Evolutionary conservation across 129 eudicot species (phyloP).

Genomic region (Pulicaria dysenterica): DNA sequence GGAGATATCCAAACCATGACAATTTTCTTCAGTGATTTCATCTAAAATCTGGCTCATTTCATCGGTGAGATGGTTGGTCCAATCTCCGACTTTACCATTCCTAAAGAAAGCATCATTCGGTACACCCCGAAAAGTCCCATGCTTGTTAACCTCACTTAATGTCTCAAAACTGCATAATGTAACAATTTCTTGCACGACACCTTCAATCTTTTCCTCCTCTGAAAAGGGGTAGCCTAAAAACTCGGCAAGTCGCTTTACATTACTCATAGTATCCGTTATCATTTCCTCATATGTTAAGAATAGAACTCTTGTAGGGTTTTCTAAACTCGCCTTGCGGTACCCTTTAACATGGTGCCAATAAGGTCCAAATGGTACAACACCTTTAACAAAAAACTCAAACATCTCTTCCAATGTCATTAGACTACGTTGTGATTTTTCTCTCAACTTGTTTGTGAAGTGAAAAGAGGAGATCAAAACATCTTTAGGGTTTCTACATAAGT

Average conservation of each 20-base stretch:
- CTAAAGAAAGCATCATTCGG: conserved; percentile 26
- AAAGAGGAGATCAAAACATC: conserved; percentile 51
- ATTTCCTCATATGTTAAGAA: conserved; percentile 54
- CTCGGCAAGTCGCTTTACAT: conserved; percentile 36
- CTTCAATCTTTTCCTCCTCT: conserved; percentile 12
- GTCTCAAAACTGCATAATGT: conserved; percentile 16
- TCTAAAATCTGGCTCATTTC: conserved; percentile 26
- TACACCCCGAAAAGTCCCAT: background rate
- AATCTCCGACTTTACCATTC: conserved; percentile 28
- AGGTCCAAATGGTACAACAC: conserved; percentile 34
- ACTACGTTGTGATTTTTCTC: background rate
- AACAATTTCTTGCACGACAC: conserved; percentile 16
- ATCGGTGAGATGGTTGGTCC: conserved; percentile 9
- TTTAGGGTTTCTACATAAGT: conserved; percentile 54
- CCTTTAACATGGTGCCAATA: conserved; percentile 31
- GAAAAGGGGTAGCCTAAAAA: conserved; percentile 33
- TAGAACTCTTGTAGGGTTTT: conserved; percentile 31
- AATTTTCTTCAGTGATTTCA: conserved; percentile 17
- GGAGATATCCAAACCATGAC: conserved; percentile 20
- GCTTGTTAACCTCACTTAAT: conserved; percentile 18
- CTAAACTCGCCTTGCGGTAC: conserved; percentile 39
- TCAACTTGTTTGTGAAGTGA: conserved; percentile 41
- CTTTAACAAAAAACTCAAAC: conserved; percentile 33
- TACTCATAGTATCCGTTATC: conserved; percentile 20
- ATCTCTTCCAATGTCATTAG: conserved; percentile 23